A percentile compares a stretch with the other conserved stretches of the same genome.
phyloP scores from a whole-genome alignment of 495 filamentous ascomycete genomes.

The Neurospora sp. region DNA sequence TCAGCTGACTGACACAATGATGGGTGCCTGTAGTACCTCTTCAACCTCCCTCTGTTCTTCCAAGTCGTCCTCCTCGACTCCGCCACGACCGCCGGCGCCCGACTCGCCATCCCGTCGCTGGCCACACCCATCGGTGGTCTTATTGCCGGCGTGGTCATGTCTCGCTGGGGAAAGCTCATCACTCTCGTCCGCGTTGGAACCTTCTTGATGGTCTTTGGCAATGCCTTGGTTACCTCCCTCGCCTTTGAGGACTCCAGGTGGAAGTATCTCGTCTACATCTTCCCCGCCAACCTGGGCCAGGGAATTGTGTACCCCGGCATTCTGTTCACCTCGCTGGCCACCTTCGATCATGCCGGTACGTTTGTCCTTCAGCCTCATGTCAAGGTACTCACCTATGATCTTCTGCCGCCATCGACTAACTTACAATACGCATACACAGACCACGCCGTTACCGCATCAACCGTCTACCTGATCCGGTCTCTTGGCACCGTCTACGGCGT shows the following conservation, averaged over 20 bases:
- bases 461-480: conserved; percentile 52
- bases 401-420: neutral
- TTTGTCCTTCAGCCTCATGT: neutral
- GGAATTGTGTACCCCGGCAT: conserved; percentile 55
- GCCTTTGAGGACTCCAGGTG: conserved; percentile 47
- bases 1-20: neutral
- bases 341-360: conserved; percentile 52
- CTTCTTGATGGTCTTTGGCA: conserved; percentile 50
- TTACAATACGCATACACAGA: conserved; percentile 25
- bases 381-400: neutral
- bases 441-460: conserved; percentile 55
- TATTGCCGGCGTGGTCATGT: conserved; percentile 54
- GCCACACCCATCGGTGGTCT: conserved; percentile 52
- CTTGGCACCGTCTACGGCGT: conserved; percentile 57
- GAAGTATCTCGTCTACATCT: conserved; percentile 55
- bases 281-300: conserved; percentile 55
- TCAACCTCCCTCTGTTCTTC: conserved; percentile 55
- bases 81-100: conserved; percentile 47
- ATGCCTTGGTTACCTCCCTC: conserved; percentile 43
- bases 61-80: conserved; percentile 53
- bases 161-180: conserved; percentile 49
- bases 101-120: conserved; percentile 51
- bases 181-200: conserved; percentile 46
- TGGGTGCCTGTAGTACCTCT: conserved; percentile 43
- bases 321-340: conserved; percentile 52